Evolutionary conservation across 345 rosid genomes (phyloP).

Genomic region (Brassica nigra): DNA sequence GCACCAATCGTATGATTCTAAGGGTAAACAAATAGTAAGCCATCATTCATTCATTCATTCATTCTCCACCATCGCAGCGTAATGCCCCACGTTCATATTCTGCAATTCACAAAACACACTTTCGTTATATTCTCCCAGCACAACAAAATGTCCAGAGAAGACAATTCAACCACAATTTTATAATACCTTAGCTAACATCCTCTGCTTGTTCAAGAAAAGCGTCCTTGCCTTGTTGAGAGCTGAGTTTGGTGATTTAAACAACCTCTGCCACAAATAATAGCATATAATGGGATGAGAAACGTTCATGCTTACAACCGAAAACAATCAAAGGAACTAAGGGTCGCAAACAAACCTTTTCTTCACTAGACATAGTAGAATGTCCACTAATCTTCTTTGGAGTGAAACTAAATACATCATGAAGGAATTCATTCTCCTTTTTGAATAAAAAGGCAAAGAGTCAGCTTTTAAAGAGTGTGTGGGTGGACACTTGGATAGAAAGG

Average conservation of each 20-base stretch:
- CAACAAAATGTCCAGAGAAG: not conserved
- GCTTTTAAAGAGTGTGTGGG: not conserved
- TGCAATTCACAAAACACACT: constrained; percentile 5
- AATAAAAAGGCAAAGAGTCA: constrained; percentile 1
- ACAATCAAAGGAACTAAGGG: not conserved
- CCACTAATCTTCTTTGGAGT: constrained; percentile 61
- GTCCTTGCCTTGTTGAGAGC: constrained; percentile 79
- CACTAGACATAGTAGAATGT: constrained; percentile 43
- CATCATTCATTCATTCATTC: constrained; percentile 8
- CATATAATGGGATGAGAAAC: not conserved
- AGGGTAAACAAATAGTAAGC: not conserved
- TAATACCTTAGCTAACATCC: constrained; percentile 70
- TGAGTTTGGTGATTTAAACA: constrained; percentile 80
- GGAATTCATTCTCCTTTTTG: constrained; percentile 73
- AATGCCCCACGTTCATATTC: constrained; percentile 39
- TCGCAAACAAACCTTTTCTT: constrained; percentile 57
- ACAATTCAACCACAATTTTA: not conserved
- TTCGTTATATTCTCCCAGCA: not conserved
- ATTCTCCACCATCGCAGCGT: constrained; percentile 27
- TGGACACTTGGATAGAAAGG: not conserved
- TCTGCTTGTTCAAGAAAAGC: constrained; percentile 71
- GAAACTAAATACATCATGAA: constrained; percentile 74
- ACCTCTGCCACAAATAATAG: constrained; percentile 53
- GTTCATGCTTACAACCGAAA: not conserved
- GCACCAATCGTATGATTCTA: not conserved